These are phyloP conservation scores for Arabidopsis hybrid DNA, from an alignment of 441 rosid species.

Conservation along the genomic window DNA sequence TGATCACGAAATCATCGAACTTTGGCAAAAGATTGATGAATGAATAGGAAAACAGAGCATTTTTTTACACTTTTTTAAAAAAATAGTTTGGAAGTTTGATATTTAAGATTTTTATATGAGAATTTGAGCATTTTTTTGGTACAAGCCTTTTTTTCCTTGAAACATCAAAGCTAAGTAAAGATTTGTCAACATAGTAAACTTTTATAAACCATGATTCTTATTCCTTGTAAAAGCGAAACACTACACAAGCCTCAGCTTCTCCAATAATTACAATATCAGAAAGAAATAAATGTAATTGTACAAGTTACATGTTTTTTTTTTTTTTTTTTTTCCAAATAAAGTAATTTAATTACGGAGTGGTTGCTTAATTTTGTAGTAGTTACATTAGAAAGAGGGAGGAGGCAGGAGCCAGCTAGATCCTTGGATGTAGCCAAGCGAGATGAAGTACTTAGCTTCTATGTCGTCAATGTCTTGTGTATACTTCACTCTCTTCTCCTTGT, in stretches of 20 bases:
- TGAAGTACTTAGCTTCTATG: conserved; percentile 44
- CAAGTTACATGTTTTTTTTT: not conserved
- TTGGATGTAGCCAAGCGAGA: conserved; percentile 52
- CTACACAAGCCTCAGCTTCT: conserved; percentile 12
- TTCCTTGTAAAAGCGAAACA: conserved; percentile 14
- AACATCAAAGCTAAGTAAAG: too few relatives aligned
- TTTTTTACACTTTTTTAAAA: not conserved
- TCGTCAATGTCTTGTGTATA: conserved; percentile 51
- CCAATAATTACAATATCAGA: conserved; percentile 9
- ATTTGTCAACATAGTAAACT: not conserved
- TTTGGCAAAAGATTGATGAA: conserved; percentile 47
- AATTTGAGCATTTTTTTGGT: not conserved
- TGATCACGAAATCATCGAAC: conserved; percentile 53
- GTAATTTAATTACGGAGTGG: not conserved
- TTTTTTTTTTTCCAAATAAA: not conserved
- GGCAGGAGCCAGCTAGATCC: conserved; percentile 77
- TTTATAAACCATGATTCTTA: not conserved
- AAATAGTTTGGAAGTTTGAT: not conserved
- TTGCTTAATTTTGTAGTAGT: conserved; percentile 7
- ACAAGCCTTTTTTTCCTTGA: too few relatives aligned
- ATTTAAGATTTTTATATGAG: not conserved
- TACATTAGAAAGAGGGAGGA: conserved; percentile 44
- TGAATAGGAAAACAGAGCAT: too few relatives aligned
- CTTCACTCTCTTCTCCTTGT: conserved; percentile 41
- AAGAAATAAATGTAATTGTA: not conserved